A percentile compares a stretch with the other conserved stretches of the same genome.
phyloP scores from a whole-genome alignment of 1,139 yeast species.

The Magnusiomyces magnusii region DNA sequence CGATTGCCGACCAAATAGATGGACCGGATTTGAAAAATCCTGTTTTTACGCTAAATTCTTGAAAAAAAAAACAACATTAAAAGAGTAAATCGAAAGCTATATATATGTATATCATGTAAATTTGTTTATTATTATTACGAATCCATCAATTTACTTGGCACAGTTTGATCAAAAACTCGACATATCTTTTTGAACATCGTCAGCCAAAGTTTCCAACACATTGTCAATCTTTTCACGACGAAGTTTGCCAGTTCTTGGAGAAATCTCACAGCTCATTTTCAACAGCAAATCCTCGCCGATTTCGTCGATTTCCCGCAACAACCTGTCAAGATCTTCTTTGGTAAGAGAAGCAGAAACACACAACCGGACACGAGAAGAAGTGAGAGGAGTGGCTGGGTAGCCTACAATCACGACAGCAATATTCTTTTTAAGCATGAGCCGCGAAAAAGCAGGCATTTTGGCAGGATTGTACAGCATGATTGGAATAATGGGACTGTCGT shows the following conservation, averaged over 20 bases:
- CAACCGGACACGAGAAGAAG: slow-evolving; percentile 82
- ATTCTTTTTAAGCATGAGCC: slow-evolving; percentile 67
- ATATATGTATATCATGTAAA: no score
- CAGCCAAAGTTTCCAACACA: slow-evolving; percentile 63
- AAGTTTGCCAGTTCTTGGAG: slow-evolving; percentile 39
- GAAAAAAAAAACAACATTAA: no score
- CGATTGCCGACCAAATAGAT: neutral
- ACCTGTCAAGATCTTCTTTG: slow-evolving; percentile 83
- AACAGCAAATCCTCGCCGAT: slow-evolving; percentile 71
- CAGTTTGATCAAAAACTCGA: slow-evolving; percentile 13
- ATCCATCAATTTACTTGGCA: no score
- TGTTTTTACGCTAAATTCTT: neutral
- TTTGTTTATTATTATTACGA: no score
- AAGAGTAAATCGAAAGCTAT: no score
- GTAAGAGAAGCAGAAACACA: slow-evolving; percentile 91
- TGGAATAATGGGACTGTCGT: slow-evolving; percentile 96
- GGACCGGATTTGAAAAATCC: neutral
- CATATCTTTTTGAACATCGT: slow-evolving; percentile 40
- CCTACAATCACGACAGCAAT: slow-evolving; percentile 96
- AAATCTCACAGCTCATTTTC: slow-evolving; percentile 47
- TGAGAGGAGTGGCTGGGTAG: slow-evolving; percentile 94
- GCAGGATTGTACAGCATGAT: slow-evolving; percentile 80
- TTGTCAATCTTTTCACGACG: slow-evolving; percentile 77
- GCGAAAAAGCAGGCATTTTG: slow-evolving; percentile 88
- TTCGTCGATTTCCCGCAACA: slow-evolving; percentile 63